These are phyloP conservation scores for Ophiostoma ulmi DNA, from an alignment of 2,329 filamentous ascomycete genomes.

Conservation along the genomic window DNA sequence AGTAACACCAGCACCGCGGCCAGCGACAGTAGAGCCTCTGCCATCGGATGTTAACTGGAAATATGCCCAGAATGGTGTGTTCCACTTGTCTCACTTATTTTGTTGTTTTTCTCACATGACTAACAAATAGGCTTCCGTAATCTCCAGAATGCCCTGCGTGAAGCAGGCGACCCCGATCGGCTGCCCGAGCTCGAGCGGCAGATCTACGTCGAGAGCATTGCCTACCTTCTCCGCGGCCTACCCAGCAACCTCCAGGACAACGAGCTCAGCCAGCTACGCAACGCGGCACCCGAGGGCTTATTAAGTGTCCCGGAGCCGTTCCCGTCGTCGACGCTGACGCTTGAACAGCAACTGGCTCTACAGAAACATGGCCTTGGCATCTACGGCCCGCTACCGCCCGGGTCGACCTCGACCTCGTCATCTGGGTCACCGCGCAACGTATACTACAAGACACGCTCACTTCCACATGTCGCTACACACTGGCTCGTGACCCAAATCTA, in stretches of 20 bases:
- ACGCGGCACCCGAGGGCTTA: slow-evolving; percentile 43
- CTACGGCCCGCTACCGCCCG: neutral
- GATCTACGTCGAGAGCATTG: slow-evolving; percentile 59
- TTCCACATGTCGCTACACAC: slow-evolving; percentile 26
- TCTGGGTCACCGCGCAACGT: neutral
- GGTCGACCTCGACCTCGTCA: slow-evolving; percentile 16
- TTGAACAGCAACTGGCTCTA: slow-evolving; percentile 24
- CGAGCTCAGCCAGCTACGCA: slow-evolving; percentile 49
- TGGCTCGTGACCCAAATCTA: slow-evolving; percentile 27
- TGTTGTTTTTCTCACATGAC: neutral
- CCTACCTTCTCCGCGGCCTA: slow-evolving; percentile 59
- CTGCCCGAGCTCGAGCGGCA: slow-evolving; percentile 49
- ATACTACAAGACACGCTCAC: slow-evolving; percentile 19
- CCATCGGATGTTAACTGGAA: slow-evolving; percentile 27
- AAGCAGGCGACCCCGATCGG: slow-evolving; percentile 27
- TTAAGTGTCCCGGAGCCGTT: slow-evolving; percentile 19
- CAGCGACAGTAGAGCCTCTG: neutral
- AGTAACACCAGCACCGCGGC: slow-evolving; percentile 13
- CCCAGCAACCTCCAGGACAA: slow-evolving; percentile 52
- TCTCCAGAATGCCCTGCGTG: slow-evolving; percentile 25
- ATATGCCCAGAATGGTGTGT: slow-evolving; percentile 27
- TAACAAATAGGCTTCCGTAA: slow-evolving; percentile 23
- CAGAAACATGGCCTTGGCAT: slow-evolving; percentile 9
- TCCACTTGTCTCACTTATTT: neutral
- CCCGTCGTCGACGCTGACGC: slow-evolving; percentile 11